Evolutionary conservation across 73 alveolate species (phyloP).

Genomic region (Paramecium sonneborni): DNA sequence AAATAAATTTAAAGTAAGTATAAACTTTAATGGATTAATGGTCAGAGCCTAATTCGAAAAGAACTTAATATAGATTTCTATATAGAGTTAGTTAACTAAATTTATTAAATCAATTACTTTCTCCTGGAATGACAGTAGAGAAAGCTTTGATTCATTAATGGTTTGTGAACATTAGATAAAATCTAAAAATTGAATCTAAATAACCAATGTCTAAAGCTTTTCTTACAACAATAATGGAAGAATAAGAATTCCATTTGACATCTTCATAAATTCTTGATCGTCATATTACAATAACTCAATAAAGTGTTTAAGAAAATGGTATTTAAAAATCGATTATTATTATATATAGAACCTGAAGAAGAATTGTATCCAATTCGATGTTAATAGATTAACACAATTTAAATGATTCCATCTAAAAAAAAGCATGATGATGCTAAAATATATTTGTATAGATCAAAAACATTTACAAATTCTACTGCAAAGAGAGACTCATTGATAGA

Average conservation of each 20-base stretch:
- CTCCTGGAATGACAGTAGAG: background rate
- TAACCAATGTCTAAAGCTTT: background rate
- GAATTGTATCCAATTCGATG: background rate
- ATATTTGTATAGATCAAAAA: background rate
- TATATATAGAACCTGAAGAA: background rate
- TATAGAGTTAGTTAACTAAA: slow-evolving; percentile 31
- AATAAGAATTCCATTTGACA: background rate
- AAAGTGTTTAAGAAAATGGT: background rate
- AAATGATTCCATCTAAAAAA: slow-evolving; percentile 29
- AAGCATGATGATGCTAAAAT: background rate
- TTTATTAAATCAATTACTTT: background rate
- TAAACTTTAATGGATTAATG: background rate
- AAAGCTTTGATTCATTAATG: slow-evolving; percentile 14
- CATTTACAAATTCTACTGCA: background rate
- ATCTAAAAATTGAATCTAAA: background rate
- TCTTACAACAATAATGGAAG: background rate
- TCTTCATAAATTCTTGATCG: background rate
- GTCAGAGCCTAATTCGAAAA: background rate
- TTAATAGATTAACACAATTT: background rate
- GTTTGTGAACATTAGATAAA: slow-evolving; percentile 5
- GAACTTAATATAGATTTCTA: background rate
- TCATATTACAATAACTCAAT: background rate
- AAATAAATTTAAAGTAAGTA: background rate
- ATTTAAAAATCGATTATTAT: background rate
- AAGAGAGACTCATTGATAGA: background rate